Evolutionary conservation across 176 grass and related monocot species (phyloP).

Genomic region (Ampelocalamus luodianensis): DNA sequence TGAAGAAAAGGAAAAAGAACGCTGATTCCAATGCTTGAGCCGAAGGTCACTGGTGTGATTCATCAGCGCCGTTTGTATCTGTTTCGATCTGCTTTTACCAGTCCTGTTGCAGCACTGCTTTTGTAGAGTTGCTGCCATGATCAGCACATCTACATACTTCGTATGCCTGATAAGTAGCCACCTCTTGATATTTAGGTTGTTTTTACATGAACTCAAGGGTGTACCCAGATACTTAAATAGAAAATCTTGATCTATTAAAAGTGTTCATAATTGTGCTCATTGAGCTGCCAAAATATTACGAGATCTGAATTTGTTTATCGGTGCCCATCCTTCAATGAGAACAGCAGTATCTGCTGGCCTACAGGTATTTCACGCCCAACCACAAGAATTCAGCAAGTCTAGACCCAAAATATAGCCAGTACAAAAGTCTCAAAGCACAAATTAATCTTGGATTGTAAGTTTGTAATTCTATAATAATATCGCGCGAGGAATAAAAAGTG

Average conservation of each 20-base stretch:
- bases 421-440: neutral
- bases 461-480: neutral
- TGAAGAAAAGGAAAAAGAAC: constrained; percentile 79
- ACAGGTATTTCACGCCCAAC: neutral
- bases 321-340: neutral
- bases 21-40: constrained; percentile 46
- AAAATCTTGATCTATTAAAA: constrained; percentile 14
- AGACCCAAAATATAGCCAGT: neutral
- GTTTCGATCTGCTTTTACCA: neutral
- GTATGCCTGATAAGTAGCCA: neutral
- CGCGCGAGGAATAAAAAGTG: neutral
- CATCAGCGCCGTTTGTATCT: neutral
- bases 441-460: neutral
- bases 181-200: neutral
- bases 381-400: neutral
- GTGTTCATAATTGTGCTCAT: neutral
- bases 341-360: neutral
- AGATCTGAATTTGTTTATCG: neutral
- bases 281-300: no score
- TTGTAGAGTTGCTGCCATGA: neutral
- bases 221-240: neutral
- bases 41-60: constrained; percentile 26
- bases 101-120: constrained; percentile 1
- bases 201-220: constrained; percentile 15
- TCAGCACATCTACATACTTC: neutral